Conservation (phyloP, 1,284 basidiomycete species). For the Vanrija sp. region DNA sequence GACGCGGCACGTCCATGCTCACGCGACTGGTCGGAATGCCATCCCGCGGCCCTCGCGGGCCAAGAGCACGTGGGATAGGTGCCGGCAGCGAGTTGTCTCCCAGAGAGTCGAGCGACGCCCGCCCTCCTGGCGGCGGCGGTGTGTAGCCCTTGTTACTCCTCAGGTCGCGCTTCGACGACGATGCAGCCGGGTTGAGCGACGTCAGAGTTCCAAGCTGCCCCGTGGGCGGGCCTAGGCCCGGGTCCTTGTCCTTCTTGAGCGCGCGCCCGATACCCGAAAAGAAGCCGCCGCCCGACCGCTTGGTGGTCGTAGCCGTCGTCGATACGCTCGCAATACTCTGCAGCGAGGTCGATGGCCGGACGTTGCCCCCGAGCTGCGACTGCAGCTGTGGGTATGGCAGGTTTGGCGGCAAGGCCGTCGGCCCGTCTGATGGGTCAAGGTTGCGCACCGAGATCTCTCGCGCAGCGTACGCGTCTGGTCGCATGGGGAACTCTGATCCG, state of each 20-base stretch:
- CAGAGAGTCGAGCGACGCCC: too few species aligned
- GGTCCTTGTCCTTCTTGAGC: constrained; percentile 34
- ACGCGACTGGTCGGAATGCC: too few species aligned
- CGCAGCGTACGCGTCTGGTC: constrained; percentile 42
- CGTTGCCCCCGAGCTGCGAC: constrained; percentile 9
- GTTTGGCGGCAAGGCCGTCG: constrained; percentile 52
- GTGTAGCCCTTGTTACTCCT: not conserved
- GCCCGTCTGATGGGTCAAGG: constrained; percentile 39
- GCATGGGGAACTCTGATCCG: constrained; percentile 45
- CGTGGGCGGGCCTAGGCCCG: constrained; percentile 1
- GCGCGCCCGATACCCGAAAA: constrained; percentile 30
- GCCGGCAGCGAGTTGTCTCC: too few species aligned
- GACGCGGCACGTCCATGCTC: too few species aligned
- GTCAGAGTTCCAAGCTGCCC: not conserved
- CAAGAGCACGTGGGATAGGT: too few species aligned
- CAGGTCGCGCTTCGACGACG: constrained; percentile 7
- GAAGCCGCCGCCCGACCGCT: constrained; percentile 24
- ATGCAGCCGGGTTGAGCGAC: not conserved
- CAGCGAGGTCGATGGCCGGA: constrained; percentile 20
- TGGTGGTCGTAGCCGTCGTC: constrained; percentile 13
- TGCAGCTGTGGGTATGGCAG: constrained; percentile 69
- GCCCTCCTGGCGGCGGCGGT: constrained; percentile 1
- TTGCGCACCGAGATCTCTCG: constrained; percentile 41
- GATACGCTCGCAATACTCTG: constrained; percentile 26
- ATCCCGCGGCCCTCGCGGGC: too few species aligned